A percentile compares a stretch with the other conserved stretches of the same genome.
phyloP scores from a whole-genome alignment of 2,329 filamentous ascomycete species.

The Leptographium flavum region DNA sequence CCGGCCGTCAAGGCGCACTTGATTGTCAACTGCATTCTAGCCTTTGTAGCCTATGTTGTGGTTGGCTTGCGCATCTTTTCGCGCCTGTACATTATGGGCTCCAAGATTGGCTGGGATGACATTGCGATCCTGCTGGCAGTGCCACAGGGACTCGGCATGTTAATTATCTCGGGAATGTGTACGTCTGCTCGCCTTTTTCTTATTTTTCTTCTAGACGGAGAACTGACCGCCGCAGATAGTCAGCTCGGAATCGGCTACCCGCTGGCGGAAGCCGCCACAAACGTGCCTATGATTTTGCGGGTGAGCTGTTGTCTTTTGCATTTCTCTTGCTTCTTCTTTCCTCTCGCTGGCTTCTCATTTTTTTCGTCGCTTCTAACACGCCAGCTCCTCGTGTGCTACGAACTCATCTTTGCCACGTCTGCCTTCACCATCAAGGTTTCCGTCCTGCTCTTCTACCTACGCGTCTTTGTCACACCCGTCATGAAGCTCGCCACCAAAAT shows the following conservation, averaged over 20 bases:
- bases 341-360: neutral
- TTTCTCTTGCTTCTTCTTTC: neutral
- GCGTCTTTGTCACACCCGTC: conserved; percentile 29
- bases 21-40: neutral
- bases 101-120: neutral
- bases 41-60: neutral
- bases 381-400: conserved; percentile 1
- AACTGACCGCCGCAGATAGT: neutral
- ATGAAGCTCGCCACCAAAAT: neutral
- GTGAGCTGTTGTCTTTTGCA: neutral
- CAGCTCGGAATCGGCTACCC: neutral
- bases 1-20: neutral
- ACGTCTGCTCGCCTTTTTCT: neutral
- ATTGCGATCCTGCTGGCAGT: neutral
- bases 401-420: neutral
- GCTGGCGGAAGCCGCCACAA: neutral
- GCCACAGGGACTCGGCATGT: neutral
- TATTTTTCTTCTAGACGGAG: too few relatives aligned
- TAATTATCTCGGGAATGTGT: neutral
- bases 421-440: conserved; percentile 25
- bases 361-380: too few relatives aligned
- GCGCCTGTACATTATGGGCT: neutral
- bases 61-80: neutral
- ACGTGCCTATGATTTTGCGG: neutral
- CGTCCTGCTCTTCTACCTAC: conserved; percentile 37